A percentile compares a stretch with the other conserved stretches of the same genome.
Conservation (phyloP, 2,329 filamentous ascomycete species). For the Botrytis byssoidea region DNA sequence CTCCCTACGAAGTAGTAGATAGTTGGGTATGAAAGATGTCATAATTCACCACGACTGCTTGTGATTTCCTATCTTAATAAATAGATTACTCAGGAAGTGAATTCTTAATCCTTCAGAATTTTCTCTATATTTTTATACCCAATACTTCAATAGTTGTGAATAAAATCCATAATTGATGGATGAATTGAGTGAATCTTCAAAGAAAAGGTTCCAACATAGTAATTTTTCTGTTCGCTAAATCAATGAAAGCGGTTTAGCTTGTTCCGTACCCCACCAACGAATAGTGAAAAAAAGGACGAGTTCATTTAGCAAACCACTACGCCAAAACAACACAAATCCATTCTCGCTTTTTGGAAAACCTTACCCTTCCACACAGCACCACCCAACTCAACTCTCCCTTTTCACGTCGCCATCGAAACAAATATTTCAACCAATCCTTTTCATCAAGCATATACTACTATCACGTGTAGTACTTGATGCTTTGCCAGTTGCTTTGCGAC, state of each 20-base stretch:
- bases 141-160: neutral
- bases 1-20: neutral
- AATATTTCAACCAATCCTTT: conserved; percentile 11
- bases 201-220: neutral
- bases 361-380: neutral
- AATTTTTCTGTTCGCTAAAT: neutral
- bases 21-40: neutral
- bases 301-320: conserved; percentile 11
- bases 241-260: neutral
- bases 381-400: conserved; percentile 13
- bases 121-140: neutral
- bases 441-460: conserved; percentile 3
- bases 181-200: neutral
- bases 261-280: conserved; percentile 2
- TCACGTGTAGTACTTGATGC: conserved; percentile 14
- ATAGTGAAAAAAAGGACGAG: neutral
- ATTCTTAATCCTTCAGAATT: neutral
- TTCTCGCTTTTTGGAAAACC: neutral
- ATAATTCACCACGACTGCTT: no score
- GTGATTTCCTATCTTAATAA: neutral
- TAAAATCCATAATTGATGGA: no score
- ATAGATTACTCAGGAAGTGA: neutral
- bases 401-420: neutral
- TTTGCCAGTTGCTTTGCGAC: neutral
- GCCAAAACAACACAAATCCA: conserved; percentile 1